Percentiles rank a stretch among this genome's conserved stretches.
These are phyloP conservation scores for Epipyxis sp. DNA, from an alignment of 108 stramenopile genomes.

Conservation along the genomic window DNA sequence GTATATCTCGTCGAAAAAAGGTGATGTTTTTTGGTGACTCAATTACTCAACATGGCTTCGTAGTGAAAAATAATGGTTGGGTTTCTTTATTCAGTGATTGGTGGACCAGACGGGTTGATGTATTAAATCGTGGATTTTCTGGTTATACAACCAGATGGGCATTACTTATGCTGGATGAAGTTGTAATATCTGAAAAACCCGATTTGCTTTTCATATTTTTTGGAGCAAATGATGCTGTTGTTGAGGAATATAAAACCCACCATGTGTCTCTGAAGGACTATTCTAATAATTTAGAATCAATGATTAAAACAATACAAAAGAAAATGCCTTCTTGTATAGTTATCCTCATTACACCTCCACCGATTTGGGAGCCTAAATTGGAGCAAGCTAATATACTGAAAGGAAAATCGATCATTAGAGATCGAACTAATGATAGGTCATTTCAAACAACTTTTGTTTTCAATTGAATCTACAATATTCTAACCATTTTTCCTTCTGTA, in stretches of 20 bases:
- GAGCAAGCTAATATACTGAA: background rate
- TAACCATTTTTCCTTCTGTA: too few relatives aligned
- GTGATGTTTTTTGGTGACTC: slow-evolving; percentile 8
- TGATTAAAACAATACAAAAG: too few relatives aligned
- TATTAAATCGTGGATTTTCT: slow-evolving; percentile 16
- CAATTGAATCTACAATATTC: background rate
- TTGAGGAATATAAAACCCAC: background rate
- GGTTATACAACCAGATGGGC: slow-evolving; percentile 15
- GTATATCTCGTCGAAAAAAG: background rate
- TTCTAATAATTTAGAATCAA: too few relatives aligned
- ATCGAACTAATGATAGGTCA: background rate
- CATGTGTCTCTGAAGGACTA: background rate
- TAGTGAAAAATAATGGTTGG: background rate
- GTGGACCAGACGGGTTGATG: slow-evolving; percentile 21
- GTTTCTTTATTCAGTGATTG: background rate
- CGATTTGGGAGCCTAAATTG: background rate
- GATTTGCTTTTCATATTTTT: background rate
- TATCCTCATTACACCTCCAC: background rate
- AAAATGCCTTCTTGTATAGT: background rate
- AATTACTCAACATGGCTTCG: slow-evolving; percentile 19
- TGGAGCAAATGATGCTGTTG: background rate
- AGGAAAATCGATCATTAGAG: background rate
- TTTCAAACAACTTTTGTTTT: background rate
- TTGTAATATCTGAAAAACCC: background rate
- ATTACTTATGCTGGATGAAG: background rate